Base-by-base conservation (phyloP, 257 asterid species). In the Ballota nigra region DNA sequence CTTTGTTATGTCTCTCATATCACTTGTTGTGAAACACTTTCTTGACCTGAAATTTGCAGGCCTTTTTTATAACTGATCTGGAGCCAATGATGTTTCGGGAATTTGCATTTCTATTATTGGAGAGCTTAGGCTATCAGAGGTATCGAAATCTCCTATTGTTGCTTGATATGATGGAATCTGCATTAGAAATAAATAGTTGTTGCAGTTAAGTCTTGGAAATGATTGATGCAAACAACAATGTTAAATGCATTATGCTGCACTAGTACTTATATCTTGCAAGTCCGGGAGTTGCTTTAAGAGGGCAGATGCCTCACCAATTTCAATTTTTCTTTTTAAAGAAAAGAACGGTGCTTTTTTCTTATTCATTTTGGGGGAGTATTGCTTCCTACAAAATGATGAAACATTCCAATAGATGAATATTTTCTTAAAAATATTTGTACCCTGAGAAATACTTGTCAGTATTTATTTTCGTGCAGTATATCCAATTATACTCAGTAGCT, bases 61-160 rank as follows among this genome's bases (percentile, higher is more conserved):
- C 79, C 34, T 87, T 87, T 84, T 88, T 87, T 63, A 84, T 92
- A 71, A 87, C 93, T 34, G 85, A 89, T 74, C 81, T 81, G 68
- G 95, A 89, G 79, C 94, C 94, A 8, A 74, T 86, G 83, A 77
- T 76, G 23, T 86, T 89, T 40, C 83, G 81, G 80, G 93, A 87
- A 29, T 85, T 92, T 71, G 78, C 80, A 34, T 77, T 83, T 60
- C 81, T 77, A 55, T 23, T 89, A 66, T 79, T 89, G 78, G 84
- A 81, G 73, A 82, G 88, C 78, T 77, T 89, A 73, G 96, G 90
- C 68, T 83, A 87, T 76, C 83, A 75, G 62, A 92, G 96, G 98
- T 89, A 86, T 74, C 53, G 13, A 66, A 36, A 61, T 72, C 57
- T 38, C 68, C 40, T 34, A 8, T 60, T 68, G 12, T 65, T 67